Evolutionary conservation across 148 eudicot genomes (phyloP), one percentile per base, ranked within the genome.

Genomic region (Cornus suecica): DNA sequence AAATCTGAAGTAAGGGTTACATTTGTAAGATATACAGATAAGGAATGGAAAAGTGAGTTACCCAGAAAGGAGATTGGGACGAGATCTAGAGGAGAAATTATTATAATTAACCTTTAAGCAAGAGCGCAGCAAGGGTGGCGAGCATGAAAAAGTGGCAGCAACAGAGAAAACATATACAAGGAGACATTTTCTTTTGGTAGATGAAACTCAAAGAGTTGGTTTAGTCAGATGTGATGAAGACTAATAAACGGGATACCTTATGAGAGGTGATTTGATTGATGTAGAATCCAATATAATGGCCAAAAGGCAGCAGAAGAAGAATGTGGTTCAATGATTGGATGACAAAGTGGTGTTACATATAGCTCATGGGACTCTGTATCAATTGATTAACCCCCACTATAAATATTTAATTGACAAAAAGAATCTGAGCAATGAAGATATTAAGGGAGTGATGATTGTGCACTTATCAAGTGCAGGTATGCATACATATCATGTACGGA

Each of bases 351-450:
- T 42, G 30, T 51, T 66, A 8, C 48, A 77, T 68, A 70, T 27
- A 66, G 37, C 52, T 24, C 22, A 0, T 56, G 9, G 25, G 61
- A 37, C 51, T 72, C 28, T 22, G 8, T 6, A 68, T 51, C 11
- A 69, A 15, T 24, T 24, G 18, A 41, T 1, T n/a, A n/a, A n/a
- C n/a, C n/a, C n/a, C n/a, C n/a, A n/a, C n/a, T n/a, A n/a, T n/a
- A n/a, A n/a, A n/a, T n/a, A n/a, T n/a, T n/a, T n/a, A n/a, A n/a
- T n/a, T 13, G 32, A 66, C 51, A 69, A 54, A 71, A 16, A 74
- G 69, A 31, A 37, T 24, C 66, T 32, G 26, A 34, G 60, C 69
- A 52, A 67, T 41, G 30, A 51, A 67, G n/a, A 69, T 13, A 70
- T 16, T 69, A 70, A 18, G 1, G 73, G 8, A 24, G 5, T 13